Evolutionary conservation across 306 rosid genomes (phyloP).

Genomic region (Prunus persica): Prunus_persica_NCBIv2 NC_034010.1:24761501-24762000

Average conservation of each 20-base stretch:
- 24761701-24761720: background rate
- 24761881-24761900: background rate
- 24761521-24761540: background rate
- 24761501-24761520: constrained; percentile 2
- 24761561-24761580: constrained; percentile 7
- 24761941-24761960: background rate
- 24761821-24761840: background rate
- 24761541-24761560: constrained; percentile 2
- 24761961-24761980: background rate
- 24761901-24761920: background rate
- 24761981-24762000: background rate
- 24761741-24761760: background rate
- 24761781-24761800: background rate
- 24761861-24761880: background rate
- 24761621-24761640: background rate
- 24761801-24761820: background rate
- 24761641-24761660: background rate
- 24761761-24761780: background rate
- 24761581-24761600: background rate
- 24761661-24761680: background rate
- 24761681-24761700: background rate
- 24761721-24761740: background rate
- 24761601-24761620: background rate
- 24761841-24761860: background rate
- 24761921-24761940: background rate